Conservation (phyloP, 1,139 yeast genomes). For the Oligophagozyma castellii region DNA sequence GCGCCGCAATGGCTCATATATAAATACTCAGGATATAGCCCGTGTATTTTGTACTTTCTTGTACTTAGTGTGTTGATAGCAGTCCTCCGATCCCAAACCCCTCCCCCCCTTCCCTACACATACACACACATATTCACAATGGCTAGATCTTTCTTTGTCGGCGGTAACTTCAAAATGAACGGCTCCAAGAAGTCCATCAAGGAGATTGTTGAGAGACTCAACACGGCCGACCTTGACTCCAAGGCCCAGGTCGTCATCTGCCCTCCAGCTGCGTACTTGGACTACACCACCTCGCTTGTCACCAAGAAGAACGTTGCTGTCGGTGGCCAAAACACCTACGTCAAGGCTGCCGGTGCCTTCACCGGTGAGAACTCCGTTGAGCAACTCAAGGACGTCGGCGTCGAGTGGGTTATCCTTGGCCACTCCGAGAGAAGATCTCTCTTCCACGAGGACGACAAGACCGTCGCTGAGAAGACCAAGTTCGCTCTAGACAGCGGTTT, state of each 20-base stretch:
- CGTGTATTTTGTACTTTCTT: too few species aligned
- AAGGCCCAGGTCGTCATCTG: constrained; percentile 80
- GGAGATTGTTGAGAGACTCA: constrained; percentile 70
- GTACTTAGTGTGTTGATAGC: too few species aligned
- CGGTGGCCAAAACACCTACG: constrained; percentile 84
- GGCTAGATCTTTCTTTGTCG: constrained; percentile 94
- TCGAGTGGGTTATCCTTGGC: constrained; percentile 90
- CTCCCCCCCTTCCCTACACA: too few species aligned
- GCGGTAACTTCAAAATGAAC: constrained; percentile 98
- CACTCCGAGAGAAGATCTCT: constrained; percentile 98
- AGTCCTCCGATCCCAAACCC: too few species aligned
- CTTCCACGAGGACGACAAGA: constrained; percentile 80
- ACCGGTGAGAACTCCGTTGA: constrained; percentile 93
- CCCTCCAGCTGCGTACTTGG: constrained; percentile 91
- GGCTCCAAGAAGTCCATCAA: constrained; percentile 82
- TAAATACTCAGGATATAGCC: too few species aligned
- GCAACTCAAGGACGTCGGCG: constrained; percentile 84
- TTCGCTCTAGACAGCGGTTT: constrained; percentile 83
- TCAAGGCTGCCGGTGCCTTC: constrained; percentile 88
- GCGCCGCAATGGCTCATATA: too few species aligned
- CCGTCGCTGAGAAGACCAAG: constrained; percentile 88
- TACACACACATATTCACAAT: constrained; percentile 14
- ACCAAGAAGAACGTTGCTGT: constrained; percentile 59
- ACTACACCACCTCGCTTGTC: constrained; percentile 56
- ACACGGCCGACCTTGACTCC: constrained; percentile 59